Conservation (phyloP, 2,329 filamentous ascomycete species). For the Orbilia quercus region DNA sequence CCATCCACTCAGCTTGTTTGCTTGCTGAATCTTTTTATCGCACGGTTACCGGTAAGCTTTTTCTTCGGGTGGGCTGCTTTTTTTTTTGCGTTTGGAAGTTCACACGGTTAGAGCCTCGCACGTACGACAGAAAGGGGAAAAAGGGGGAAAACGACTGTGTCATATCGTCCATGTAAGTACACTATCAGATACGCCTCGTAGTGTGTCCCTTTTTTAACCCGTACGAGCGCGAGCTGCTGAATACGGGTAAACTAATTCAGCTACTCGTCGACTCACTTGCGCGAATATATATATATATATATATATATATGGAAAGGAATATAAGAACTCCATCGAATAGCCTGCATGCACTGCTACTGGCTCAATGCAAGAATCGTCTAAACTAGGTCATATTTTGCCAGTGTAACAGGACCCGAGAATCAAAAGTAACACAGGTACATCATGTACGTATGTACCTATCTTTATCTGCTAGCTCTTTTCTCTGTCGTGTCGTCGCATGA, state of each 20-base stretch:
- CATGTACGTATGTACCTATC: too few species aligned
- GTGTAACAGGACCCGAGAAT: constrained; percentile 18
- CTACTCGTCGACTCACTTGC: constrained; percentile 19
- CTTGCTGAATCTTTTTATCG: constrained; percentile 22
- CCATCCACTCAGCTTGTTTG: constrained; percentile 5
- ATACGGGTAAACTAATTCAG: constrained; percentile 34
- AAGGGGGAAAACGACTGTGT: constrained; percentile 1
- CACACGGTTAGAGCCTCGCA: not conserved
- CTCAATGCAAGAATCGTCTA: constrained; percentile 5
- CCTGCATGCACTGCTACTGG: constrained; percentile 39
- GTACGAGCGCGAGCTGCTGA: constrained; percentile 48
- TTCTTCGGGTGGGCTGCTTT: not conserved
- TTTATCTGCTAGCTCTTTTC: too few species aligned
- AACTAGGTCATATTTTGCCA: constrained; percentile 37
- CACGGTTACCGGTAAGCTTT: constrained; percentile 26
- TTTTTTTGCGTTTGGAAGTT: constrained; percentile 12
- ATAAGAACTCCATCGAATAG: constrained; percentile 7
- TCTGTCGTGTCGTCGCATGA: constrained; percentile 17
- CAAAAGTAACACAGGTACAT: constrained; percentile 15
- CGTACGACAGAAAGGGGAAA: constrained; percentile 1
- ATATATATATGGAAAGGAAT: not conserved
- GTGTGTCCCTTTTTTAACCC: constrained; percentile 24
- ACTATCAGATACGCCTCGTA: too few species aligned
- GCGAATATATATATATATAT: constrained; percentile 17
- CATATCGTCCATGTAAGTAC: too few species aligned